Conservation (phyloP, 2,329 filamentous ascomycete genomes). For the Monosporascus sp. region DNA sequence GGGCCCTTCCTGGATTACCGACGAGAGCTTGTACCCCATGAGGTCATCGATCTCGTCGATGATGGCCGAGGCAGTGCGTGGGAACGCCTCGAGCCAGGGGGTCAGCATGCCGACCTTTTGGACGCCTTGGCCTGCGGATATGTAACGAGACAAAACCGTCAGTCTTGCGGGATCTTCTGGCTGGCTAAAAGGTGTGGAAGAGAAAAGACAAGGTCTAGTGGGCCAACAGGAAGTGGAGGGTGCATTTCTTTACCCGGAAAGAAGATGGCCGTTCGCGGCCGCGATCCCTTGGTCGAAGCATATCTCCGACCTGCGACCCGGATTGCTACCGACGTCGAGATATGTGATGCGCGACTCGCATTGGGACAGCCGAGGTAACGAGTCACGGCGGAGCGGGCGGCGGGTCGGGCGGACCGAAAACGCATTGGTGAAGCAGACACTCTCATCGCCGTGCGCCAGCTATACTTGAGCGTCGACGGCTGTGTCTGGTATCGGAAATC, state of each 20-base stretch:
- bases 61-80: slow-evolving; percentile 67
- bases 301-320: slow-evolving; percentile 12
- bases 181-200: no score
- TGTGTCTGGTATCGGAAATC: slow-evolving; percentile 9
- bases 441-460: slow-evolving; percentile 26
- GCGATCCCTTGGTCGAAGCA: slow-evolving; percentile 26
- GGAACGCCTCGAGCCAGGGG: slow-evolving; percentile 84
- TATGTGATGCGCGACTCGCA: slow-evolving; percentile 2
- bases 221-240: neutral
- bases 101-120: slow-evolving; percentile 84
- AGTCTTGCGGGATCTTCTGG: no score
- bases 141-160: neutral
- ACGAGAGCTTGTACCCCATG: slow-evolving; percentile 69
- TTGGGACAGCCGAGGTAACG: slow-evolving; percentile 5
- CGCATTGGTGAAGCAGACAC: slow-evolving; percentile 18
- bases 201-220: slow-evolving; percentile 4
- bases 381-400: slow-evolving; percentile 6
- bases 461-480: slow-evolving; percentile 18
- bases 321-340: slow-evolving; percentile 13
- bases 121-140: slow-evolving; percentile 69
- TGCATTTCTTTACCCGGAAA: slow-evolving; percentile 44
- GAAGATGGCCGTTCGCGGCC: slow-evolving; percentile 53
- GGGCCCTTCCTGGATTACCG: slow-evolving; percentile 74
- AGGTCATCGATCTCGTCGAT: slow-evolving; percentile 80
- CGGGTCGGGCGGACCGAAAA: slow-evolving; percentile 14